Conservation (phyloP, 108 stramenopile genomes). For the Fragilariopsis cylindrus region DNA sequence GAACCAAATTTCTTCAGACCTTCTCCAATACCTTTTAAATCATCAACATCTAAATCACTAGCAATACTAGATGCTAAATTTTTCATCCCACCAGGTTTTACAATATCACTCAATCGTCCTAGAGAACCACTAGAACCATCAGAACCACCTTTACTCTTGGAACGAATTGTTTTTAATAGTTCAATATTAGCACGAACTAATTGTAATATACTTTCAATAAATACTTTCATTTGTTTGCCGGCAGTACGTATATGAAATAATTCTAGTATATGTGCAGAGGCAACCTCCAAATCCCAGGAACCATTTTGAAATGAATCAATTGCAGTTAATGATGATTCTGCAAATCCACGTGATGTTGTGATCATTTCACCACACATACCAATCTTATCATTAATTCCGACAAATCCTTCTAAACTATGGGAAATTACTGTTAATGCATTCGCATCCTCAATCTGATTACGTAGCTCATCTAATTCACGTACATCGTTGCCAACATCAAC, state of each 20-base stretch:
- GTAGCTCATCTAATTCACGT: neutral
- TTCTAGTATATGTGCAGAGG: neutral
- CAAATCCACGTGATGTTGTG: neutral
- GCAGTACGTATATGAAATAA: neutral
- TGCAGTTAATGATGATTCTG: neutral
- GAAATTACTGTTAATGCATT: neutral
- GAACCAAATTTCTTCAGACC: neutral
- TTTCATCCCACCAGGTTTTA: neutral
- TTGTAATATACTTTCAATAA: neutral
- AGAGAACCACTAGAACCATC: neutral
- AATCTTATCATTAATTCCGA: neutral
- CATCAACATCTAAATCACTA: neutral
- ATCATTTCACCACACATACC: neutral
- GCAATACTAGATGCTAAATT: neutral
- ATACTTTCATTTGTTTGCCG: neutral
- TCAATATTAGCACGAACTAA: neutral
- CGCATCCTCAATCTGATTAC: neutral
- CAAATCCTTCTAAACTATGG: neutral
- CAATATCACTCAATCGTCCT: too few species aligned
- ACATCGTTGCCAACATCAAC: neutral
- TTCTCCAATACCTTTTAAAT: neutral
- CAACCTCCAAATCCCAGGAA: slow-evolving; percentile 2
- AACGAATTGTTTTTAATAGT: neutral
- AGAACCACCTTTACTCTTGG: neutral
- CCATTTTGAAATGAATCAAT: neutral